These are phyloP conservation scores for Tulasnella sp. DNA, from an alignment of 768 basidiomycete genomes.

Conservation along the genomic window DNA sequence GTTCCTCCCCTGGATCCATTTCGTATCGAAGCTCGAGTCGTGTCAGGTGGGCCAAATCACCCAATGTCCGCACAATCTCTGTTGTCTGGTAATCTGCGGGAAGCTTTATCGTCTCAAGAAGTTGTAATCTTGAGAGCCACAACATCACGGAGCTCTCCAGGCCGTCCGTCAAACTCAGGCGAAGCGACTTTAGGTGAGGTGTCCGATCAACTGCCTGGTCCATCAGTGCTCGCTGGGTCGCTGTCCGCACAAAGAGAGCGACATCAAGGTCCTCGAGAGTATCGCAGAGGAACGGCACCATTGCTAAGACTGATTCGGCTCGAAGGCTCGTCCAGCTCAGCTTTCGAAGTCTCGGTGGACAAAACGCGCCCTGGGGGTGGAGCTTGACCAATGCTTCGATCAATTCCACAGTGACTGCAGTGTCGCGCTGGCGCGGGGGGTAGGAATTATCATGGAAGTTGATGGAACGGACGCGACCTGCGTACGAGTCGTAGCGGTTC, in stretches of 20 bases:
- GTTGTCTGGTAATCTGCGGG: background rate
- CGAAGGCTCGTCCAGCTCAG: background rate
- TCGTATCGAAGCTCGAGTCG: background rate
- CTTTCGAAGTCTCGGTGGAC: background rate
- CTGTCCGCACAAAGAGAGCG: too few species aligned
- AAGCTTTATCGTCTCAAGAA: background rate
- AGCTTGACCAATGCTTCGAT: background rate
- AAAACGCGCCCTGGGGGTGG: background rate
- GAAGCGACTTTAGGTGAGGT: too few species aligned
- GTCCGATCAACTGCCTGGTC: too few species aligned
- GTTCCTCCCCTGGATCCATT: background rate
- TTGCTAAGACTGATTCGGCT: background rate
- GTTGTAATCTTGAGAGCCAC: background rate
- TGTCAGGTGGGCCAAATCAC: background rate
- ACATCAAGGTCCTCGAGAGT: too few species aligned
- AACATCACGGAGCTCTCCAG: too few species aligned
- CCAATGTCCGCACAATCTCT: background rate
- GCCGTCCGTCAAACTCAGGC: too few species aligned
- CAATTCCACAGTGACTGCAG: background rate
- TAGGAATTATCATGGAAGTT: background rate
- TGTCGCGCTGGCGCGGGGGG: background rate
- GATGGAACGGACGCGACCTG: background rate
- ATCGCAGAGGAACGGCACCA: background rate
- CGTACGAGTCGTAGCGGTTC: constrained; percentile 5
- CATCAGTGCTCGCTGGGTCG: too few species aligned